These are phyloP conservation scores for Candida endomychidarum DNA, from an alignment of 805 yeast species.

Conservation along the genomic window DNA sequence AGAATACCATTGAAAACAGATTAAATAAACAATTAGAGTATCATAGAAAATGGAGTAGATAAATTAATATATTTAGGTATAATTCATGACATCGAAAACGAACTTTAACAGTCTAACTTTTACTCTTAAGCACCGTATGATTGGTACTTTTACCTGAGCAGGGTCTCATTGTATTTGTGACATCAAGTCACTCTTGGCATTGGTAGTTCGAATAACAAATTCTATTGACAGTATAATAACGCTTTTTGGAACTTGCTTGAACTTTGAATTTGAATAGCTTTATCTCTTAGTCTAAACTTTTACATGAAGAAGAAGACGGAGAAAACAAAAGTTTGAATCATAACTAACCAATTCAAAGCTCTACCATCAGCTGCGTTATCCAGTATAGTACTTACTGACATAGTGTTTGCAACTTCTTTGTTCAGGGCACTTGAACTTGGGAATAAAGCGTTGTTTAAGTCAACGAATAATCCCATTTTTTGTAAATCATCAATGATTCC, in stretches of 20 bases:
- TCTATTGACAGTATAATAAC: too few relatives aligned
- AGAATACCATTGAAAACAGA: not conserved
- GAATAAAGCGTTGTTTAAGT: slow-evolving; percentile 34
- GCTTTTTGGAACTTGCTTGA: too few relatives aligned
- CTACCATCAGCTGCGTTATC: not conserved
- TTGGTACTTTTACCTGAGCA: not conserved
- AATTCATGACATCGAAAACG: slow-evolving; percentile 5
- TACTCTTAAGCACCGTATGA: too few relatives aligned
- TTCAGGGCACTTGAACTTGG: slow-evolving; percentile 10
- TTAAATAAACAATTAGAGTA: too few relatives aligned
- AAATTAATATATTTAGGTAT: slow-evolving; percentile 5
- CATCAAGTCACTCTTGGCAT: too few relatives aligned
- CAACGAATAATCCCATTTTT: slow-evolving; percentile 34
- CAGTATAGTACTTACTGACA: slow-evolving; percentile 7
- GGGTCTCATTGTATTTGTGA: too few relatives aligned
- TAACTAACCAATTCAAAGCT: slow-evolving; percentile 15
- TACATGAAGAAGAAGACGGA: slow-evolving; percentile 23
- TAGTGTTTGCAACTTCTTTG: slow-evolving; percentile 9
- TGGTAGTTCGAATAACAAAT: too few relatives aligned
- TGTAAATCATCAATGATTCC: slow-evolving; percentile 34
- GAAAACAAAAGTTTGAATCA: slow-evolving; percentile 22
- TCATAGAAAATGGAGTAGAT: not conserved
- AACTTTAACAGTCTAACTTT: not conserved
- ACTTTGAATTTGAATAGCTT: too few relatives aligned
- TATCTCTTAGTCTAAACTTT: not conserved